phyloP scores from a whole-genome alignment of 164 flowering plant species.

The Echeveria elegans region DNA sequence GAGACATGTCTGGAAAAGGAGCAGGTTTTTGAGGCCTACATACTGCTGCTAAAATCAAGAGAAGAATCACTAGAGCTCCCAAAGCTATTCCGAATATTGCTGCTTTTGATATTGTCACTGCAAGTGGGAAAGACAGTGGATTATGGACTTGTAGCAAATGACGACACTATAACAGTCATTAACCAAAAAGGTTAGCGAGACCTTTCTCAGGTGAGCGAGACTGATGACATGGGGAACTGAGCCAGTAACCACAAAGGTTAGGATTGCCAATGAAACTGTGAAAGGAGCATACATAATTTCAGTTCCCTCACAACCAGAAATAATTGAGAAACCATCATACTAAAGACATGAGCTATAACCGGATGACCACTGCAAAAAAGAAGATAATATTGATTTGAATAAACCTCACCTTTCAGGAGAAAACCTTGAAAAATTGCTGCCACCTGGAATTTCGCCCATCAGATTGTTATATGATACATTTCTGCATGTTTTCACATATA shows the following conservation, averaged over 20 bases:
- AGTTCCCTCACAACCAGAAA: not conserved
- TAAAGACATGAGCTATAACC: not conserved
- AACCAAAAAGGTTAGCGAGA: no score
- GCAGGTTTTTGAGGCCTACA: conserved; percentile 56
- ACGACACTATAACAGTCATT: no score
- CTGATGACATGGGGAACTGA: conserved; percentile 47
- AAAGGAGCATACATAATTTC: not conserved
- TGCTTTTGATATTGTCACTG: conserved; percentile 87
- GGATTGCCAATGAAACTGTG: conserved; percentile 80
- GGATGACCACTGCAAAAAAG: not conserved
- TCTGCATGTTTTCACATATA: conserved; percentile 26
- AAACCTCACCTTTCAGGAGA: conserved; percentile 52
- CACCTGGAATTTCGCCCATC: conserved; percentile 61
- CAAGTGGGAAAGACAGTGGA: conserved; percentile 18
- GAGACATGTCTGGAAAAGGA: conserved; percentile 54
- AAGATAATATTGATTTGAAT: not conserved
- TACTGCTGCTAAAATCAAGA: conserved; percentile 75
- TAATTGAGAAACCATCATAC: not conserved
- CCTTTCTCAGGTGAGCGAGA: conserved; percentile 58
- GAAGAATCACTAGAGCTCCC: conserved; percentile 74
- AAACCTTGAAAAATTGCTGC: conserved; percentile 84
- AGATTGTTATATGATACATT: conserved; percentile 86
- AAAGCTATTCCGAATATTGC: conserved; percentile 87
- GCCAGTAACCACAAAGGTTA: conserved; percentile 80
- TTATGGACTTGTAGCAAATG: no score